phyloP scores from a whole-genome alignment of 768 basidiomycete species.

The Porphyrellus cyaneotinctus region DNA sequence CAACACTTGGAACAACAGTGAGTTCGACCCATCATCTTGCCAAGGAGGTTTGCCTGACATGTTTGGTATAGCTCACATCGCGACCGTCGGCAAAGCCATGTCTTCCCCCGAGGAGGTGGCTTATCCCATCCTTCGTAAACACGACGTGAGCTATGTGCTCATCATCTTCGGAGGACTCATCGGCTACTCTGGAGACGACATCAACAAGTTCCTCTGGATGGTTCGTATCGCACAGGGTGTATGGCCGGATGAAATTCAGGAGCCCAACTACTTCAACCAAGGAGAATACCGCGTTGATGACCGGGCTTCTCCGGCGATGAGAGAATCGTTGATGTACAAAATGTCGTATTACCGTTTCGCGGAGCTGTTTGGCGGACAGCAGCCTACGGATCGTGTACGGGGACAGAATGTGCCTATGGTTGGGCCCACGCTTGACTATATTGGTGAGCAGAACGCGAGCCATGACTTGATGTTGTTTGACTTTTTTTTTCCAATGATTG shows the following conservation, averaged over 20 bases:
- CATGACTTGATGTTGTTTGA: constrained; percentile 1
- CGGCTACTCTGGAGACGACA: constrained; percentile 97
- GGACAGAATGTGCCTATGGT: constrained; percentile 73
- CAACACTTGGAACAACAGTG: constrained; percentile 99
- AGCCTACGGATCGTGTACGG: constrained; percentile 83
- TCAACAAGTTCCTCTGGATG: constrained; percentile 99
- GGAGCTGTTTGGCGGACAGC: constrained; percentile 78
- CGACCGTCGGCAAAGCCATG: constrained; percentile 99
- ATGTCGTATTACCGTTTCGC: constrained; percentile 97
- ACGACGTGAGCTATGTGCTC: constrained; percentile 96
- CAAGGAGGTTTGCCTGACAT: constrained; percentile 4
- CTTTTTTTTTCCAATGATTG: background rate
- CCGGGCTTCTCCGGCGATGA: constrained; percentile 81
- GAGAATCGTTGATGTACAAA: constrained; percentile 97
- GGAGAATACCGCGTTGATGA: constrained; percentile 96
- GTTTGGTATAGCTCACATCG: constrained; percentile 79
- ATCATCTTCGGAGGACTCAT: constrained; percentile 96
- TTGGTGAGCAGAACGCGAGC: constrained; percentile 51
- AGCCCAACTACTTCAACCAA: constrained; percentile 89
- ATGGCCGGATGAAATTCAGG: constrained; percentile 98
- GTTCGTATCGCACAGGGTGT: constrained; percentile 91
- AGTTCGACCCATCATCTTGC: constrained; percentile 29
- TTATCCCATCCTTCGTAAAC: constrained; percentile 94
- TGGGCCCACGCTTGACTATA: constrained; percentile 80
- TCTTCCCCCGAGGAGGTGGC: constrained; percentile 89